A percentile compares a stretch with the other conserved stretches of the same genome.
Conservation (phyloP, 1,284 basidiomycete genomes). For the Fomitopsis schrenkii region DNA sequence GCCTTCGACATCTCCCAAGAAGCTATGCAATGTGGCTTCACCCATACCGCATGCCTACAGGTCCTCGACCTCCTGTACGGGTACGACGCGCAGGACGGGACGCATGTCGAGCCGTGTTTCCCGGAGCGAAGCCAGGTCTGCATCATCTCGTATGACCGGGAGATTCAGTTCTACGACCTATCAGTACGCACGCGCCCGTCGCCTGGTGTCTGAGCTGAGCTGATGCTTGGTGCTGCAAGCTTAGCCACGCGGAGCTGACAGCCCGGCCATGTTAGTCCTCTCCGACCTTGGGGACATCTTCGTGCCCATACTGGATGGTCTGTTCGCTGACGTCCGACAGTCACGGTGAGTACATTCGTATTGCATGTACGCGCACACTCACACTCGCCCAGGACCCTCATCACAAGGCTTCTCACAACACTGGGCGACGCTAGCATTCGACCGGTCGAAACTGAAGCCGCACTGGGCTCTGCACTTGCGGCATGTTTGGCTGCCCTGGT, state of each 20-base stretch:
- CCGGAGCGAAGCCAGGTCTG: conserved; percentile 58
- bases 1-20: conserved; percentile 83
- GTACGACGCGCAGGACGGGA: conserved; percentile 38
- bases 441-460: conserved; percentile 49
- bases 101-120: conserved; percentile 42
- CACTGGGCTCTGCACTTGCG: conserved; percentile 78
- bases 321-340: conserved; percentile 78
- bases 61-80: conserved; percentile 73
- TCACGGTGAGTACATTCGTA: conserved; percentile 45
- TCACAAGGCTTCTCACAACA: conserved; percentile 62
- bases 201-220: background rate
- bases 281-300: conserved; percentile 92
- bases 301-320: conserved; percentile 70
- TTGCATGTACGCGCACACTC: conserved; percentile 1
- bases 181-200: conserved; percentile 51
- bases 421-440: conserved; percentile 67
- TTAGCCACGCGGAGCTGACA: conserved; percentile 48
- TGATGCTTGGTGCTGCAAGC: conserved; percentile 7
- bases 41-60: conserved; percentile 65
- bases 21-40: conserved; percentile 70
- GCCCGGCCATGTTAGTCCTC: conserved; percentile 79
- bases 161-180: conserved; percentile 89
- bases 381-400: conserved; percentile 38
- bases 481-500: conserved; percentile 75
- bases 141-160: conserved; percentile 82